A percentile compares a stretch with the other conserved stretches of the same genome.
Conservation (phyloP, 371 early-diverging fungal species). For the Rhizopus arrhizus region DNA sequence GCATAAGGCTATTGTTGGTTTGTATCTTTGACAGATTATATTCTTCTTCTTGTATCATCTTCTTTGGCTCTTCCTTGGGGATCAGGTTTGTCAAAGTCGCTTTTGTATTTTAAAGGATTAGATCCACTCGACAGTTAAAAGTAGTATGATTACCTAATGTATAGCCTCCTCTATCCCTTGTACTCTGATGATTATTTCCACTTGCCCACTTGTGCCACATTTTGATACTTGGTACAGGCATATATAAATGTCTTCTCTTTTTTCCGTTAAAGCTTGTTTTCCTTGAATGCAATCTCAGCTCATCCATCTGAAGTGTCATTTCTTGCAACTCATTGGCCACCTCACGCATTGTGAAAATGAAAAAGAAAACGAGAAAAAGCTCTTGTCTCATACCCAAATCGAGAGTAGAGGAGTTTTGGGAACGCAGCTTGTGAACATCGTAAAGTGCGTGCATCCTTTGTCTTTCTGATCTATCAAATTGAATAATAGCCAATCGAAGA, state of each 20-base stretch:
- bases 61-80: constrained; percentile 29
- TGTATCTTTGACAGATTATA: constrained; percentile 34
- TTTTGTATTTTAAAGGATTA: neutral
- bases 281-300: constrained; percentile 27
- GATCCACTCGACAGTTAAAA: too few species aligned
- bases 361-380: constrained; percentile 66
- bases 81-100: constrained; percentile 29
- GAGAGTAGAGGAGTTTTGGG: constrained; percentile 36
- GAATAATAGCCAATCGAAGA: constrained; percentile 36
- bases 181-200: constrained; percentile 45
- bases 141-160: constrained; percentile 26
- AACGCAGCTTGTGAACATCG: constrained; percentile 40
- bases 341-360: constrained; percentile 63
- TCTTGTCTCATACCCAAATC: constrained; percentile 63
- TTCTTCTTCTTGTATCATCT: constrained; percentile 36
- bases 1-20: constrained; percentile 24
- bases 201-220: constrained; percentile 61
- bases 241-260: constrained; percentile 48
- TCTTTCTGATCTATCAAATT: constrained; percentile 49
- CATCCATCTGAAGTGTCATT: constrained; percentile 49
- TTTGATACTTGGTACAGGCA: constrained; percentile 59
- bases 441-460: constrained; percentile 48
- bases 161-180: constrained; percentile 47
- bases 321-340: constrained; percentile 57
- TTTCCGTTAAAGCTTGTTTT: constrained; percentile 37